Conservation (phyloP, 768 basidiomycete genomes). For the Harrya chromipes region DNA sequence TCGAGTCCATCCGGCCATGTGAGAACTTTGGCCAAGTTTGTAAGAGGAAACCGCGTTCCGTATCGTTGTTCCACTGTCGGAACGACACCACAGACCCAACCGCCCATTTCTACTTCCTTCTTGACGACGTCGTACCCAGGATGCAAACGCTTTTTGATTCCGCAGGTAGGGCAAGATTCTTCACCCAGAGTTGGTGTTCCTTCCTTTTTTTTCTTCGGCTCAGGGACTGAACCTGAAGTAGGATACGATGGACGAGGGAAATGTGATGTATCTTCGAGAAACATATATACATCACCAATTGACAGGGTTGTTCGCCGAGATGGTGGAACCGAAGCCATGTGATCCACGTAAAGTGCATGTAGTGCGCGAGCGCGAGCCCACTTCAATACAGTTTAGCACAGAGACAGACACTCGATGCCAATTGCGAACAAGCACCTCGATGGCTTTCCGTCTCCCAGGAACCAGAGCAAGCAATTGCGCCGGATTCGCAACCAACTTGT, state of each 20-base stretch:
- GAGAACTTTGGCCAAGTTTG: conserved; percentile 16
- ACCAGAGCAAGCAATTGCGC: conserved; percentile 35
- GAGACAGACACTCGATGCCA: not conserved
- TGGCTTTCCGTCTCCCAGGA: conserved; percentile 45
- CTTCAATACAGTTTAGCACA: conserved; percentile 24
- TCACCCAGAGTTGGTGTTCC: conserved; percentile 18
- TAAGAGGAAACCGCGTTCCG: conserved; percentile 16
- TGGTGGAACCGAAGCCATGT: conserved; percentile 17
- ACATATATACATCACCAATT: no score
- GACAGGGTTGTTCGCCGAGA: conserved; percentile 27
- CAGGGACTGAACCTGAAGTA: conserved; percentile 3
- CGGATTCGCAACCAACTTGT: conserved; percentile 36
- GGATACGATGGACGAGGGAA: conserved; percentile 33
- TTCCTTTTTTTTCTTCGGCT: conserved; percentile 29
- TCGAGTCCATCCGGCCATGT: conserved; percentile 17
- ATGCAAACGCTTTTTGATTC: conserved; percentile 29
- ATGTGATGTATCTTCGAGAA: conserved; percentile 35
- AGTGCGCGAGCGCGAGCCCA: conserved; percentile 46
- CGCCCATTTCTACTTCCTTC: conserved; percentile 11
- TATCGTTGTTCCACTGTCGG: conserved; percentile 17
- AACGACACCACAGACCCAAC: conserved; percentile 28
- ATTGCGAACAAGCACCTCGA: conserved; percentile 39
- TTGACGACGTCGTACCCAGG: conserved; percentile 21
- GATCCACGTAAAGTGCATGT: conserved; percentile 36
- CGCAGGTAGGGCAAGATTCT: conserved; percentile 26